Base-by-base conservation (phyloP, 2,329 filamentous ascomycete species). In the Aspergillus sp. region DNA sequence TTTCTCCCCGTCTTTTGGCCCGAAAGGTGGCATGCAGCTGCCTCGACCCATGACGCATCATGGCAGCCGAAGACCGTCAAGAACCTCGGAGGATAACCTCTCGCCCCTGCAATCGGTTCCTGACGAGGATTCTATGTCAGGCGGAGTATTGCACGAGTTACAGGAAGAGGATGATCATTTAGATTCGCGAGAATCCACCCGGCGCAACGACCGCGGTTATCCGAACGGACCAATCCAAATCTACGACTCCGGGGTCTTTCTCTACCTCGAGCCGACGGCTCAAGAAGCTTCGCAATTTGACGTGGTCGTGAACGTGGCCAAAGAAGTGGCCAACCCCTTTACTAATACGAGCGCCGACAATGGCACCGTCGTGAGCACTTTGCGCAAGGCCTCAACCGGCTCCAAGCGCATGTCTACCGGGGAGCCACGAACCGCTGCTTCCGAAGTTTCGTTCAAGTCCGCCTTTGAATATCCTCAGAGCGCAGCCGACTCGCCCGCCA, bases 151-250 rank as follows among this genome's bases (percentile, higher is more conserved):
- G 3, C 74, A 77, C 49, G 82, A 83, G 59, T 71, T 82, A 63
- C 75, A 80, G 64, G 83, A 85, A 69, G 83, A 86, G 60, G 77
- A 78, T 49, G 78, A 79, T 52, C 71, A 74, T 59, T 69, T 75
- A 9, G 69, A 73, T 54, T 75, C 76, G 4, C 83, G 85, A 42
- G 82, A 86, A 60, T 88, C 86, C 9, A 80, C 82, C 31, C 85
- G 86, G 68, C 84, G 84, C 65, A 85, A 84, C 69, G 85, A 85
- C 39, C 83, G 84, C 56, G 84, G 85, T 6, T 88, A 88, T 67
- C 86, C 86, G 0, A 81, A 88, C 65, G 86, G 86, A 1, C 86
- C 86, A 0, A 85, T 88, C 47, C 82, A 82, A 62, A 87, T 88
- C 22, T 87, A 88, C 64, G 85, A 87, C 57, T 82, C 83, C 12